Conservation (phyloP, 2,329 filamentous ascomycete genomes). For the Diaporthe destruens region DNA sequence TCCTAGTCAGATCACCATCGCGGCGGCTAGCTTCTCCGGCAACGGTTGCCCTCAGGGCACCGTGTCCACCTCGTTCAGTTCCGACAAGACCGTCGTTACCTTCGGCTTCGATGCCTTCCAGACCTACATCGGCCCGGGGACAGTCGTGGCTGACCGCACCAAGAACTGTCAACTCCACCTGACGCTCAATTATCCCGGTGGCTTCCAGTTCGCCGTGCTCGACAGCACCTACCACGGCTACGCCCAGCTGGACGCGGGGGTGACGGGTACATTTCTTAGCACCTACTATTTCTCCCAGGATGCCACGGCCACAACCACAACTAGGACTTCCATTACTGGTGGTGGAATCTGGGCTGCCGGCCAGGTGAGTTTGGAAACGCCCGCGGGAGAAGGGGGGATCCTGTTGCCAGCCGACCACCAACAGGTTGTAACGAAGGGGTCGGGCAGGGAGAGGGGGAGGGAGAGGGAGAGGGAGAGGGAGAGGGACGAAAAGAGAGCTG, state of each 20-base stretch:
- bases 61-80: constrained; percentile 57
- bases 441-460: neutral
- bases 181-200: constrained; percentile 60
- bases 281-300: constrained; percentile 63
- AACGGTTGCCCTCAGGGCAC: constrained; percentile 59
- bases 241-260: constrained; percentile 59
- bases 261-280: constrained; percentile 59
- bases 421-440: neutral
- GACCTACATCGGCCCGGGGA: constrained; percentile 61
- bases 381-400: too few species aligned
- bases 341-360: constrained; percentile 57
- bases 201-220: constrained; percentile 61
- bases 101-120: constrained; percentile 62
- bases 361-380: constrained; percentile 50
- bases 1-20: constrained; percentile 57
- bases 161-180: constrained; percentile 64
- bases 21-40: constrained; percentile 56
- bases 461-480: neutral
- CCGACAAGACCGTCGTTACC: constrained; percentile 59
- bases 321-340: constrained; percentile 57
- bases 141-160: constrained; percentile 51
- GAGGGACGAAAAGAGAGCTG: neutral
- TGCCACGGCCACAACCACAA: constrained; percentile 58
- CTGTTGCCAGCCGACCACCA: neutral
- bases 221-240: constrained; percentile 64